Base-by-base conservation (phyloP, 805 yeast genomes). In the Candida pseudofarinosa region DNA sequence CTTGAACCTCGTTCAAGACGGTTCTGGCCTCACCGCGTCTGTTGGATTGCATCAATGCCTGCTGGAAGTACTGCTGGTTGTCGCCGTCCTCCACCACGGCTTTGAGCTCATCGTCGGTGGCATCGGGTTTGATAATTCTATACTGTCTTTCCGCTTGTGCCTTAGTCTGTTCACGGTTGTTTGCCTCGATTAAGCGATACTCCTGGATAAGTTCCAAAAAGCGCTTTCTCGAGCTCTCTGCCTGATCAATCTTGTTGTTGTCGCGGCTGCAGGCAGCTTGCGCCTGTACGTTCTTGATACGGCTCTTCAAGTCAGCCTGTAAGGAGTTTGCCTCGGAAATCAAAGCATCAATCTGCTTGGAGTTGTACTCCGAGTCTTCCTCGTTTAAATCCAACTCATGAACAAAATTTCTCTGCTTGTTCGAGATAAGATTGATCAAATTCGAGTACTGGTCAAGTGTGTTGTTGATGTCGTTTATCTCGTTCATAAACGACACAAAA, bases 1-100 rank as follows among this genome's bases (percentile, higher is more conserved):
- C 82, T 70, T 91, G 97, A 44, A 93, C 98, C 70, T 93, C 98
- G 57, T 88, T 87, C 55, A 93, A 77, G 2, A 95, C 98, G 28
- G 97, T 81, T 64, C 93, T 81, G 35, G 98, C 97, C 69, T 93
- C 97, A 54, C 96, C 96, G 60, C 89, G 80, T 68, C 95, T 83
- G 60, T 87, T 86, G 42, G 89, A 83, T 66, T 85, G 85, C 71
- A 84, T 73, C 50, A 88, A 74, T 14, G 97, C 97, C 67, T 89
- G 96, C 46, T 95, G 88, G 69, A 93, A 93, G 55, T 90, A 87
- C 69, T 91, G 98, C 61, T 85, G 89, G 41, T 88, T 85, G 51
- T 85, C 86, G 42, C 79, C 80, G 56, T 88, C 95, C 53, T 84
- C 90, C 45, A 90, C 82, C 39, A 90, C 96, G 41, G 83, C 87